Conservation (phyloP, 75 land plant genomes). For the Isoetes taiwanensis region DNA sequence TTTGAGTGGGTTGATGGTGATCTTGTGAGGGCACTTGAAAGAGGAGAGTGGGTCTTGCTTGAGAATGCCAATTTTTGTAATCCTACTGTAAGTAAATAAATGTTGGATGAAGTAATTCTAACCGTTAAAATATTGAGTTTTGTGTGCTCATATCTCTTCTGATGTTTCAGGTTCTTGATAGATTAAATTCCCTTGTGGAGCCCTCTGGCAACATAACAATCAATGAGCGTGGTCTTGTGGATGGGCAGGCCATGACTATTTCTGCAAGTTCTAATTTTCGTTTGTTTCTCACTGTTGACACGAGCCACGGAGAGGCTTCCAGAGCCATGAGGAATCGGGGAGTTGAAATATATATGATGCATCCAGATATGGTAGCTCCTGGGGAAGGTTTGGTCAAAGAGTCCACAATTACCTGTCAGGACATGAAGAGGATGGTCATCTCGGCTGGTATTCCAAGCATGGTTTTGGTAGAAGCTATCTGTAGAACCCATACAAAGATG, state of each 20-base stretch:
- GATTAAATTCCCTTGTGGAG: conserved; percentile 86
- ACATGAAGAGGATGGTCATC: conserved; percentile 39
- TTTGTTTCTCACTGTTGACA: conserved; percentile 83
- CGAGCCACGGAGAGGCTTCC: conserved; percentile 80
- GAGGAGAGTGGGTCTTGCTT: conserved; percentile 90
- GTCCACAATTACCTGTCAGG: conserved; percentile 11
- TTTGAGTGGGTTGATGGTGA: conserved; percentile 92
- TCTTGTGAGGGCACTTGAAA: conserved; percentile 70
- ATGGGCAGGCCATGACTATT: conserved; percentile 69
- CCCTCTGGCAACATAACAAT: conserved; percentile 60
- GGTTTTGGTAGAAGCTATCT: conserved; percentile 50
- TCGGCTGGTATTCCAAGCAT: conserved; percentile 47
- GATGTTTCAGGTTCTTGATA: conserved; percentile 76
- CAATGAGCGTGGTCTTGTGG: conserved; percentile 84
- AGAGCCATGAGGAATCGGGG: conserved; percentile 99
- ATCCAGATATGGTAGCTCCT: conserved; percentile 23
- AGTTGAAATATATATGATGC: conserved; percentile 69
- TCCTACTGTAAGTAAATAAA: conserved; percentile 71
- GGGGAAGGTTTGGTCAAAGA: not conserved
- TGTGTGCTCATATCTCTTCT: not conserved
- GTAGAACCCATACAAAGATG: conserved; percentile 45
- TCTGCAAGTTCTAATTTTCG: conserved; percentile 74
- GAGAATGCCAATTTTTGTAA: conserved; percentile 96
- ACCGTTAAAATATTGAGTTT: not conserved
- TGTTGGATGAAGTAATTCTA: not conserved